Evolutionary conservation across 768 basidiomycete species (phyloP).

Genomic region (Phaeotremella skinneri): DNA sequence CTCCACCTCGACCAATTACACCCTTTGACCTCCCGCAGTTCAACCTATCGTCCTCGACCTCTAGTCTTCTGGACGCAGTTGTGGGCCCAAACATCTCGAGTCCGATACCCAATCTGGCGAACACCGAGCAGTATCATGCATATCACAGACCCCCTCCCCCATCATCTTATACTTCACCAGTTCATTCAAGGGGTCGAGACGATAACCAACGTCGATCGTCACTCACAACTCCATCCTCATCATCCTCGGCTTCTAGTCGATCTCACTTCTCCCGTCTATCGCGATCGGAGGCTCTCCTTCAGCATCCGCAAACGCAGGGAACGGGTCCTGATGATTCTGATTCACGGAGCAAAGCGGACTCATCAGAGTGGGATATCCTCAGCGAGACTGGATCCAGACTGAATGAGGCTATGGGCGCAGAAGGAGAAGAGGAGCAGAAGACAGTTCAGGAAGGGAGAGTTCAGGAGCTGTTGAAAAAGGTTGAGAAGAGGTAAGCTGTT

Average conservation of each 20-base stretch:
- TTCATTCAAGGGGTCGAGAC: background rate
- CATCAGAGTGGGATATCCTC: constrained; percentile 30
- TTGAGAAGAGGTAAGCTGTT: constrained; percentile 35
- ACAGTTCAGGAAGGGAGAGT: constrained; percentile 32
- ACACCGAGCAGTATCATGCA: background rate
- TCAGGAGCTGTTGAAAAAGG: constrained; percentile 35
- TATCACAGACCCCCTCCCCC: background rate
- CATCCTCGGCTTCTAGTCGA: background rate
- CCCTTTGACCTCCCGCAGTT: constrained; percentile 14
- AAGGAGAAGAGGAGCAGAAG: constrained; percentile 7
- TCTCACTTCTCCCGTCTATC: background rate
- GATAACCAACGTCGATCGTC: background rate
- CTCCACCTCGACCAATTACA: background rate
- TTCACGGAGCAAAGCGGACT: background rate
- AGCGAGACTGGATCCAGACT: constrained; percentile 26
- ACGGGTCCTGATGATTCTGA: background rate
- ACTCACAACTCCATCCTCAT: background rate
- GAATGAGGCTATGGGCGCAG: constrained; percentile 16
- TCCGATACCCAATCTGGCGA: background rate
- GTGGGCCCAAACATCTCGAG: constrained; percentile 7
- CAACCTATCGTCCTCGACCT: constrained; percentile 11
- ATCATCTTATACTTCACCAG: background rate
- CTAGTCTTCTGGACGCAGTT: constrained; percentile 19
- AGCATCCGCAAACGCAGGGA: background rate
- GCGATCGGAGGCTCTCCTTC: background rate